phyloP scores from a whole-genome alignment of 768 basidiomycete species.

The Termitomyces sp. region DNA sequence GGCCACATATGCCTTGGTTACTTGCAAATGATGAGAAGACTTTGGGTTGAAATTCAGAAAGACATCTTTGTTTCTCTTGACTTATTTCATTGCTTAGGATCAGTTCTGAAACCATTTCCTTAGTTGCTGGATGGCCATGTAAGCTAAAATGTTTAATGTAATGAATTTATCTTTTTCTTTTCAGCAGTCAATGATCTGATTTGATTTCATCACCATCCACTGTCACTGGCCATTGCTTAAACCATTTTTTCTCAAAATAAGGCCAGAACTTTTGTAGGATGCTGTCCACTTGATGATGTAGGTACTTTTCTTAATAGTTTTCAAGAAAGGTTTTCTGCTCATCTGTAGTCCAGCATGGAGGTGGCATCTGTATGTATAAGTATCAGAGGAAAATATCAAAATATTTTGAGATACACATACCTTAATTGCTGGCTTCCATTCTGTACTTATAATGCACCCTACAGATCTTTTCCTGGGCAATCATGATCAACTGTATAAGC shows the following conservation, averaged over 20 bases:
- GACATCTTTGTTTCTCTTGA: not conserved
- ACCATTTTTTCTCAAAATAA: not conserved
- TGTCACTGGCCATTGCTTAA: not conserved
- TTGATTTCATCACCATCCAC: not conserved
- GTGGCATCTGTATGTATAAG: not conserved
- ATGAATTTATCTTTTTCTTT: not conserved
- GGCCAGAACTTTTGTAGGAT: not conserved
- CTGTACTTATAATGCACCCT: not conserved
- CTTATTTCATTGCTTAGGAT: not conserved
- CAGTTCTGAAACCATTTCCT: not conserved
- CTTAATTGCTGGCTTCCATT: not conserved
- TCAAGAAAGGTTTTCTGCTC: not conserved
- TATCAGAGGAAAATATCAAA: not conserved
- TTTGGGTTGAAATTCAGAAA: not conserved
- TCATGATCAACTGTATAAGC: not conserved
- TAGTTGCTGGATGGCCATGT: not conserved
- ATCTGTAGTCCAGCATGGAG: not conserved
- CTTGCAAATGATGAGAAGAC: not conserved
- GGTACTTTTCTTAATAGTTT: not conserved
- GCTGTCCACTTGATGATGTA: not conserved
- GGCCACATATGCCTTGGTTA: not conserved
- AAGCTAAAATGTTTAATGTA: not conserved
- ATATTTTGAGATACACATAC: not conserved
- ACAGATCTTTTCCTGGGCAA: not conserved
- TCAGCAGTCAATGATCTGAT: not conserved